Evolutionary conservation across 306 rosid species (phyloP).

Genomic region (Pyrus betulifolia): DNA sequence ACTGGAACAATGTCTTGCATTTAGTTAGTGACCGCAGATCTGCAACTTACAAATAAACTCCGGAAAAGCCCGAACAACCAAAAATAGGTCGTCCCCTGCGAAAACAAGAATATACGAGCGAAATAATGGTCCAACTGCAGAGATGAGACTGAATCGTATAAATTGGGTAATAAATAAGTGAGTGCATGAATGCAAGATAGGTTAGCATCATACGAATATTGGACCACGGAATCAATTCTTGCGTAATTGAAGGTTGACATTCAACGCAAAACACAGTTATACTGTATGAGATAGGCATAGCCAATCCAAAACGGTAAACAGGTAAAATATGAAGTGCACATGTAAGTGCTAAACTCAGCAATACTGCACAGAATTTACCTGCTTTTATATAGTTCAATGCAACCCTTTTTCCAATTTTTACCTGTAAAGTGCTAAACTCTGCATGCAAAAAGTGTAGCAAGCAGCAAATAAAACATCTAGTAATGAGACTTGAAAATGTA

Average conservation of each 20-base stretch:
- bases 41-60: background rate
- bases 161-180: too few relatives aligned
- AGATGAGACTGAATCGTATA: background rate
- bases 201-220: background rate
- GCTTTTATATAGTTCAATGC: background rate
- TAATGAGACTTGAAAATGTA: background rate
- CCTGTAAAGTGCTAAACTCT: constrained; percentile 52
- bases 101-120: background rate
- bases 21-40: background rate
- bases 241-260: background rate
- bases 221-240: background rate
- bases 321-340: background rate
- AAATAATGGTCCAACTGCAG: background rate
- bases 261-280: background rate
- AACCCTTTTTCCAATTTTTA: constrained; percentile 43
- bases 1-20: background rate
- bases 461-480: constrained; percentile 7
- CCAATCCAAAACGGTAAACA: background rate
- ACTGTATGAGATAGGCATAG: background rate
- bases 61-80: background rate
- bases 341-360: background rate
- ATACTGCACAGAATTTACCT: background rate
- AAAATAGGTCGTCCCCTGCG: background rate
- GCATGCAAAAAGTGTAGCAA: constrained; percentile 23
- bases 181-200: background rate